A percentile compares a stretch with the other conserved stretches of the same genome.
Evolutionary conservation across 1,139 yeast species (phyloP).

Genomic region (Taphrina pruni): DNA sequence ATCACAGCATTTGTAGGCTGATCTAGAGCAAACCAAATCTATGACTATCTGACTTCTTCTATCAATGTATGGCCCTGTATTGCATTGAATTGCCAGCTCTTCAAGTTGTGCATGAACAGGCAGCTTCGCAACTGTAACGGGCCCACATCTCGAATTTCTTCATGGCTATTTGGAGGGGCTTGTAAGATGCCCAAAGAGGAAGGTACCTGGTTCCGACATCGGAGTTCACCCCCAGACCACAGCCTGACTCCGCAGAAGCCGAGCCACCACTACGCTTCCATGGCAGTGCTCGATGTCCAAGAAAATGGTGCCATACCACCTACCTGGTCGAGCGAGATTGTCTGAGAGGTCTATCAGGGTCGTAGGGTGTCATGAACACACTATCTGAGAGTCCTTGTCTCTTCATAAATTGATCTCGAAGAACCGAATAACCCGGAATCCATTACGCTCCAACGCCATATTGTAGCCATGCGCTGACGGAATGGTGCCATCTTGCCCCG

Average conservation of each 20-base stretch:
- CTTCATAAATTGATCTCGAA: slow-evolving; percentile 7
- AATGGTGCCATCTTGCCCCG: slow-evolving; percentile 5
- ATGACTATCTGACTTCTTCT: no score
- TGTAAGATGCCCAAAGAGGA: background rate
- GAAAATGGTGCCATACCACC: slow-evolving; percentile 1
- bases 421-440: background rate
- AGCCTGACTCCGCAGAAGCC: background rate
- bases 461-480: slow-evolving; percentile 6
- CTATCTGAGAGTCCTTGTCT: background rate
- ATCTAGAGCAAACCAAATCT: no score
- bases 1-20: no score
- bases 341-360: slow-evolving; percentile 1
- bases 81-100: background rate
- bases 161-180: background rate
- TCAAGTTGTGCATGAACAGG: background rate
- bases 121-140: background rate
- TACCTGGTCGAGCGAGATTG: background rate
- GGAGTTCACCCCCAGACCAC: background rate
- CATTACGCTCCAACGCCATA: background rate
- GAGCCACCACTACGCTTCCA: slow-evolving; percentile 10
- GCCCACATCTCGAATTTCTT: background rate
- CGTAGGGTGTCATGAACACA: slow-evolving; percentile 4
- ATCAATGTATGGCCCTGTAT: no score
- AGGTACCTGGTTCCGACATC: background rate
- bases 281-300: background rate